Evolutionary conservation across 2,329 filamentous ascomycete species (phyloP).

Genomic region (Arthrobotrys pseudoclavata): DNA sequence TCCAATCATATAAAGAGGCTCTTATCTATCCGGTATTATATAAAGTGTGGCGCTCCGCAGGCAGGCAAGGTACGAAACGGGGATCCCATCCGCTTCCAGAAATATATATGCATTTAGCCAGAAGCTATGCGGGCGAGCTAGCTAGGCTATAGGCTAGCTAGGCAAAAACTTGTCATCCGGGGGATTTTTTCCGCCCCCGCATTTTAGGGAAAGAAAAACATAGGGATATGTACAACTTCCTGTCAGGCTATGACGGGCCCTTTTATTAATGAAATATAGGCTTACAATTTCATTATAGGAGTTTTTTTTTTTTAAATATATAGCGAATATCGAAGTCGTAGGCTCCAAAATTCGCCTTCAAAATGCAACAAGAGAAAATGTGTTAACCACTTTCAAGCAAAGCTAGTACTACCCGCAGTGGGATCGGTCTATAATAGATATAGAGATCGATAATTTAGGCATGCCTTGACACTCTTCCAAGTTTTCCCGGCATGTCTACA

Average conservation of each 20-base stretch:
- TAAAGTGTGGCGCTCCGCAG: slow-evolving; percentile 54
- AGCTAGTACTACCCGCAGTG: no score
- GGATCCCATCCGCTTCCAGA: slow-evolving; percentile 51
- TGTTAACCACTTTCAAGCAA: neutral
- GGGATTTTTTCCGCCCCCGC: slow-evolving; percentile 36
- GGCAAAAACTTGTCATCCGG: neutral
- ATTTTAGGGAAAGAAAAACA: slow-evolving; percentile 13
- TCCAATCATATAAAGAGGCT: slow-evolving; percentile 30
- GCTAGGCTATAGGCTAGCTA: no score
- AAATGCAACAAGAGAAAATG: slow-evolving; percentile 6
- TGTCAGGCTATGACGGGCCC: neutral
- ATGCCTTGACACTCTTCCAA: neutral
- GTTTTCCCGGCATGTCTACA: slow-evolving; percentile 9
- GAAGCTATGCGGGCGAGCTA: slow-evolving; percentile 5
- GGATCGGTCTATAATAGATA: no score
- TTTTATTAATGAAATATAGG: neutral
- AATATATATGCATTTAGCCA: slow-evolving; percentile 34
- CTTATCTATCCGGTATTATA: slow-evolving; percentile 34
- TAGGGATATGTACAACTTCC: neutral
- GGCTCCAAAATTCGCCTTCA: neutral
- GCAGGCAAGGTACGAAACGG: slow-evolving; percentile 43
- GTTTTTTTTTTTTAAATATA: neutral
- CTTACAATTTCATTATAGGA: neutral
- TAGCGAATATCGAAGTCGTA: no score
- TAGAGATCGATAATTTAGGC: neutral